Base-by-base conservation (phyloP, 805 yeast species). In the Ogataea salicorniae region DNA sequence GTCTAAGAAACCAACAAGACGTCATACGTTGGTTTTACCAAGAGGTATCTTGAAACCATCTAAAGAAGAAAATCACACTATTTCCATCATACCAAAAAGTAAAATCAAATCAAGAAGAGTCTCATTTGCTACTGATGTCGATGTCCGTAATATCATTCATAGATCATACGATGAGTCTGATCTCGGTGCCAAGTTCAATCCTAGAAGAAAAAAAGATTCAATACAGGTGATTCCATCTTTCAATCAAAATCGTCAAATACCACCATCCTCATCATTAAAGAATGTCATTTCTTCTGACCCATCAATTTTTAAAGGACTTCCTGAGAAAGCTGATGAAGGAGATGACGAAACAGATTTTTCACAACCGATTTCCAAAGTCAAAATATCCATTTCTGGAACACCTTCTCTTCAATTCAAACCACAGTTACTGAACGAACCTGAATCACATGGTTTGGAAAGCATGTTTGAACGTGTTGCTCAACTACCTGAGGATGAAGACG, bases 71-170 rank as follows among this genome's bases (percentile, higher is more conserved):
- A 66, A 69, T 46, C 60, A 67, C 37, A 72, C 75, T 2, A 62
- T 70, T 14, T 71, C 73, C 1, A 55, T 70, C 6, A 60, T 71
- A 56, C 70, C 68, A 35, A 51, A 61, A 45, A 49, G 52, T 49
- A 43, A 49, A 47, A 3, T 48, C 22, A 53, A 63, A 34, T 64
- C 66, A 35, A 66, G 92, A 48, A 66, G 92, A 23, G 92, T 86
- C 5, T 81, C 89, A 5, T 86, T 86, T 70, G 91, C 91, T 0
- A 86, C 86, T 1, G 87, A 81, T 54, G 87, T 82, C 0, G 81
- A 85, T 3, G 69, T 83, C 37, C 87, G 82, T 57, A 77, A 80
- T 22, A 53, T 55, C 4, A 47, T 53, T 34, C 57, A 72, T 75
- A 54, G 81, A 67, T 49, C 61, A 63, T 50, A 65, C 67, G 40